Conservation (phyloP, 1,284 basidiomycete genomes). For the Schizophyllum amplum region DNA sequence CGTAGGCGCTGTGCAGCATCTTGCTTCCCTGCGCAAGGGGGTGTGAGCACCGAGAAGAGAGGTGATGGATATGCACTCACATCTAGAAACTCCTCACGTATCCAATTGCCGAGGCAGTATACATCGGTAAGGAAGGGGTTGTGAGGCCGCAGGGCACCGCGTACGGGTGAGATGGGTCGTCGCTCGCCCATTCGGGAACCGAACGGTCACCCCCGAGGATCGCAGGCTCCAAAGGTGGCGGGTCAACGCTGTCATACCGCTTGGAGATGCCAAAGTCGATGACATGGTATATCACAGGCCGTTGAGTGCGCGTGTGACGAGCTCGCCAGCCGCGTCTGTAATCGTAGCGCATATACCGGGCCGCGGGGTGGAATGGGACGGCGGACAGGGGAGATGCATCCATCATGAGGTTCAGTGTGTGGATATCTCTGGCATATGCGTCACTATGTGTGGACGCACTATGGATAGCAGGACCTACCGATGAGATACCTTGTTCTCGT, state of each 20-base stretch:
- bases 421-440: background rate
- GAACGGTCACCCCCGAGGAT: constrained; percentile 3
- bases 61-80: constrained; percentile 13
- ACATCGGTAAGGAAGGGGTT: constrained; percentile 29
- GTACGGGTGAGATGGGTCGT: background rate
- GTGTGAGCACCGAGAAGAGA: no score
- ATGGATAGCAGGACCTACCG: constrained; percentile 4
- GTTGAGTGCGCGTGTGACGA: constrained; percentile 7
- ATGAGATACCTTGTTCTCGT: constrained; percentile 26
- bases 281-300: constrained; percentile 13
- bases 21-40: no score
- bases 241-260: constrained; percentile 3
- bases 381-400: constrained; percentile 7
- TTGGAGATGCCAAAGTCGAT: constrained; percentile 11
- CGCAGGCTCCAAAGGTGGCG: background rate
- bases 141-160: constrained; percentile 5
- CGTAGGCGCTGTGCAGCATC: background rate
- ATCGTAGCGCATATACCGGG: background rate
- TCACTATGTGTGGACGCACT: background rate
- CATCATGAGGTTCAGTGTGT: constrained; percentile 7
- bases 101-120: constrained; percentile 26
- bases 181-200: constrained; percentile 11
- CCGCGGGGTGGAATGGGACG: constrained; percentile 10
- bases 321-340: constrained; percentile 3
- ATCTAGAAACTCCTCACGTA: constrained; percentile 20